A percentile compares a stretch with the other conserved stretches of the same genome.
phyloP scores from a whole-genome alignment of 768 basidiomycete species.

The Phylloporus arenicola region DNA sequence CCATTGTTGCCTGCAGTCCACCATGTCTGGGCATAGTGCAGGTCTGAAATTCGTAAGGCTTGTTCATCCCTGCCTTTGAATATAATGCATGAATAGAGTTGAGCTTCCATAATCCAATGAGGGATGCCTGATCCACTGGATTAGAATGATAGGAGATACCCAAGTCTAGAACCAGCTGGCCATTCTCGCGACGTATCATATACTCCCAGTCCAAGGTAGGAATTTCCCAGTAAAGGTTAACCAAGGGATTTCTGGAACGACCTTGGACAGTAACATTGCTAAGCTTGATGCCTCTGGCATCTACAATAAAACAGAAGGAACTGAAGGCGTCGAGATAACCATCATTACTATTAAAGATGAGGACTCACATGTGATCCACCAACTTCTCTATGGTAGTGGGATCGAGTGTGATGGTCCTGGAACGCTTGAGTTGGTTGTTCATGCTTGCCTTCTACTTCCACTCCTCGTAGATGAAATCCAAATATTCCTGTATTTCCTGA shows the following conservation, averaged over 20 bases:
- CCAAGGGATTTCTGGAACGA: conserved; percentile 1
- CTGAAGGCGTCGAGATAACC: conserved; percentile 2
- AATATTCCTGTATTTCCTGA: conserved; percentile 4
- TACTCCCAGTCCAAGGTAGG: conserved; percentile 11
- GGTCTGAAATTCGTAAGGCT: conserved; percentile 3
- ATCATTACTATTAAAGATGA: background rate
- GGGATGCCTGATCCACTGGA: background rate
- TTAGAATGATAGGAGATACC: conserved; percentile 6
- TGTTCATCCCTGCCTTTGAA: conserved; percentile 8
- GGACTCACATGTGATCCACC: background rate
- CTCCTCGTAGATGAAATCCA: conserved; percentile 4
- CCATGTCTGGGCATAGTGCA: conserved; percentile 8
- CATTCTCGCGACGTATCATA: conserved; percentile 4
- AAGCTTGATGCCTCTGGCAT: conserved; percentile 12
- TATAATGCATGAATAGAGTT: conserved; percentile 5
- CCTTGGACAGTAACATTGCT: conserved; percentile 3
- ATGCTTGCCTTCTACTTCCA: conserved; percentile 8
- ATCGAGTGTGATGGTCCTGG: conserved; percentile 4
- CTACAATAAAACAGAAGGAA: conserved; percentile 13
- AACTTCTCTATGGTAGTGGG: background rate
- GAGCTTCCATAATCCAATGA: conserved; percentile 7
- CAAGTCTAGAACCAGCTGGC: conserved; percentile 7
- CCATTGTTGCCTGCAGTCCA: conserved; percentile 1
- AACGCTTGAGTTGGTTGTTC: conserved; percentile 3
- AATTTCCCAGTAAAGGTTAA: conserved; percentile 5